Base-by-base conservation (phyloP, 257 asterid species). In the Paraleonurus japonicus region DNA sequence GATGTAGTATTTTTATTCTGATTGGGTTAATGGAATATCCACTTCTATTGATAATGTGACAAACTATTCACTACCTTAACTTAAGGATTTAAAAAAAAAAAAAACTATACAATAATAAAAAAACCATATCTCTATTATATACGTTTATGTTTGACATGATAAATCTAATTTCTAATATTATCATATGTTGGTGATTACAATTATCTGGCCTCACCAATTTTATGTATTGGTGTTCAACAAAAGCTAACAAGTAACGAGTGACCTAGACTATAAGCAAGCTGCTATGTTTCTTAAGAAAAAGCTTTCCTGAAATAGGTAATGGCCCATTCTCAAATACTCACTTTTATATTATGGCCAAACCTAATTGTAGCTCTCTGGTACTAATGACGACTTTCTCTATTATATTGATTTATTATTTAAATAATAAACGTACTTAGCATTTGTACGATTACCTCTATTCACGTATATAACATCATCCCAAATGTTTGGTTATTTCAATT, bases 61-160 rank as follows among this genome's bases (percentile, higher is more conserved):
- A 65, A 65, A 65, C 26, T 4, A 59, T 58, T 72, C 71, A 11
- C 81, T n/a, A n/a, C n/a, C n/a, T n/a, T n/a, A n/a, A n/a, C n/a
- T n/a, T n/a, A n/a, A n/a, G n/a, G n/a, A n/a, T n/a, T n/a, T n/a
- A n/a, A n/a, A n/a, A n/a, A n/a, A n/a, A n/a, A n/a, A n/a, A n/a
- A n/a, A n/a, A n/a, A n/a, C n/a, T n/a, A n/a, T n/a, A n/a, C n/a
- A n/a, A n/a, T n/a, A n/a, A n/a, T n/a, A n/a, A n/a, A n/a, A n/a
- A n/a, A n/a, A n/a, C n/a, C n/a, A n/a, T n/a, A n/a, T n/a, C n/a
- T n/a, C n/a, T n/a, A n/a, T n/a, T n/a, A n/a, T n/a, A n/a, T n/a
- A n/a, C n/a, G n/a, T n/a, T n/a, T n/a, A n/a, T n/a, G n/a, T n/a
- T n/a, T n/a, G n/a, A n/a, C n/a, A n/a, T n/a, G n/a, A 32, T 32